Base-by-base conservation (phyloP, 2,329 filamentous ascomycete species). In the Fulvia fulva region DNA sequence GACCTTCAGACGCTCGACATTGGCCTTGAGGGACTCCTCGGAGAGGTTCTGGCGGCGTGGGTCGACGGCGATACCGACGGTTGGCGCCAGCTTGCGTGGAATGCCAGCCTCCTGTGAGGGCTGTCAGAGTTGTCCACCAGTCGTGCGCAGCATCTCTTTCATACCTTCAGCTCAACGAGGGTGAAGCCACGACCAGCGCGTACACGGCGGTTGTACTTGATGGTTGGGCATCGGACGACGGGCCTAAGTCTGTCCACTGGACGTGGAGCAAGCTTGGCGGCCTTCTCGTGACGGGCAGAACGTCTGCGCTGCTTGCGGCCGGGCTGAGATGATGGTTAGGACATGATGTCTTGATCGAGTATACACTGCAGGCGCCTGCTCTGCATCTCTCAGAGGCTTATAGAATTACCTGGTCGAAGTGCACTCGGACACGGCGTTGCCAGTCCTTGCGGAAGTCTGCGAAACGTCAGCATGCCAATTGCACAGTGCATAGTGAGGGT, bases 381-480 rank as follows among this genome's bases (percentile, higher is more conserved):
- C 47, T 50, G 47, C 47, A 50, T 50, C 47, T 50, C 78, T 80
- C 77, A 79, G 47, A 28, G 47, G 47, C 47, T 50, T 50, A 50
- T 50, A 50, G 77, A 80, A 75, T 82, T 93, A 96, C 93, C 91
- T 97, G 94, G 86, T 99, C 91, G 84, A 99, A 99, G 87, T 99
- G 94, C 81, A 90, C 90, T 83, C 91, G 90, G 78, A 99, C 94
- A 83, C 92, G 90, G 83, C 91, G 90, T 83, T 97, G 92, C 94
- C 94, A 99, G 86, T 99, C 92, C 91, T 96, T 97, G 83, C 91
- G 92, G 90, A 96, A 96, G 80, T 97, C 90, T 94, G 75, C 65
- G 68, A 57, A 28, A 45, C 44, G 53, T 63, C 52, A 63, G 61
- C 53, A 26, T 52, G 19, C 51, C 53, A 22, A 56, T 37, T 28